Percentiles rank a stretch among this genome's conserved stretches.
Evolutionary conservation across 257 asterid genomes (phyloP).

Genomic region (Primulina huaijiensis): DNA sequence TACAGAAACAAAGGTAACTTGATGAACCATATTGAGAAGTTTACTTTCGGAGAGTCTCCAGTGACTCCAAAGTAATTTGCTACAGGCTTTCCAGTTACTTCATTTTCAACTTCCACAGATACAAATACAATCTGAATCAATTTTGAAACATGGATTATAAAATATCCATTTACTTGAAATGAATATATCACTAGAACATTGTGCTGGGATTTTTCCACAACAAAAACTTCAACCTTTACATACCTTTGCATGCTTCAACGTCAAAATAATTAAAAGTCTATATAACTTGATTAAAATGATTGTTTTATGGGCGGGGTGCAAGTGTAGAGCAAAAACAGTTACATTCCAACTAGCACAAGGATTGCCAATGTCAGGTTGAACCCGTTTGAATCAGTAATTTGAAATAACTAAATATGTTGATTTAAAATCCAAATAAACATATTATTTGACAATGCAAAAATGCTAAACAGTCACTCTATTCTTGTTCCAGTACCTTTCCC

Average conservation of each 20-base stretch:
- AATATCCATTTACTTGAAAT: slow-evolving; percentile 12
- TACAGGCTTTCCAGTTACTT: slow-evolving; percentile 83
- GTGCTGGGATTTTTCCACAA: slow-evolving; percentile 10
- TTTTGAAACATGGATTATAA: slow-evolving; percentile 24
- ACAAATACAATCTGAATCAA: slow-evolving; percentile 72
- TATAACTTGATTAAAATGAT: neutral
- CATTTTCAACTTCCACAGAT: slow-evolving; percentile 64
- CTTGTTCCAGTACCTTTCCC: slow-evolving; percentile 65
- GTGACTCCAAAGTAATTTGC: slow-evolving; percentile 80
- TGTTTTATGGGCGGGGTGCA: neutral
- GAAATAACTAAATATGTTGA: slow-evolving; percentile 12
- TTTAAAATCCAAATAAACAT: slow-evolving; percentile 15
- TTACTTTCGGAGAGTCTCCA: slow-evolving; percentile 70
- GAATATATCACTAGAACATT: neutral
- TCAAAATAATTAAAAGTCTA: neutral
- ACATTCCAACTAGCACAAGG: neutral
- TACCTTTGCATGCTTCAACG: neutral
- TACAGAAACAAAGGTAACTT: slow-evolving; percentile 20
- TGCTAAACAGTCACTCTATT: neutral
- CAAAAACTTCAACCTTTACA: slow-evolving; percentile 3
- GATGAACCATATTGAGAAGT: slow-evolving; percentile 25
- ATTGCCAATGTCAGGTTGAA: neutral
- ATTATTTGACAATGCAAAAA: slow-evolving; percentile 1
- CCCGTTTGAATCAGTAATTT: neutral
- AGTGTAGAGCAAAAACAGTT: neutral